phyloP scores from a whole-genome alignment of 495 filamentous ascomycete genomes.

The Physcia stellaris region DNA sequence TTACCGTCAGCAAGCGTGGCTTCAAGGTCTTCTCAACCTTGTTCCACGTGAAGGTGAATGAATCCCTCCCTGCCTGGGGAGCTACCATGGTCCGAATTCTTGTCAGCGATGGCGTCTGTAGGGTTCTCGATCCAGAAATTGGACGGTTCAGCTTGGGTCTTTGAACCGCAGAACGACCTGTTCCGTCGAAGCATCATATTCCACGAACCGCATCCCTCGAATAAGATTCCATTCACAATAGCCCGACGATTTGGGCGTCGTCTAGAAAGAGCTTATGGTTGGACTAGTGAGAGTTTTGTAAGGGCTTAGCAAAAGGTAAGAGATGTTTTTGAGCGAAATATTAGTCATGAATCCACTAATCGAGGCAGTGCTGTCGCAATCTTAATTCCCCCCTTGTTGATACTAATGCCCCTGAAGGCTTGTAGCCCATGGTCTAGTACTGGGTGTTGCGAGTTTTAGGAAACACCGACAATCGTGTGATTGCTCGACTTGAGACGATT shows the following conservation, averaged over 20 bases:
- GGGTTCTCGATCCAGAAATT: constrained; percentile 36
- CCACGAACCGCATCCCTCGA: constrained; percentile 36
- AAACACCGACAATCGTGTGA: no score
- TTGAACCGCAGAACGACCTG: constrained; percentile 26
- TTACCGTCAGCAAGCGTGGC: constrained; percentile 29
- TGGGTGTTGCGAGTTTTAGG: no score
- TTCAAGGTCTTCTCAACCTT: constrained; percentile 32
- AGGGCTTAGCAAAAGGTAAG: neutral
- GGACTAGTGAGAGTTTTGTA: constrained; percentile 25
- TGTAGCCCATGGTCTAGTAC: no score
- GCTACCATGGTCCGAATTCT: constrained; percentile 35
- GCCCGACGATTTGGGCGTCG: constrained; percentile 30
- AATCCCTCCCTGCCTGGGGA: constrained; percentile 27
- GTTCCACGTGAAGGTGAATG: constrained; percentile 24
- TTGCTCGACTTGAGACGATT: no score
- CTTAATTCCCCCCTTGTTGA: no score
- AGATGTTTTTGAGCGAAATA: no score
- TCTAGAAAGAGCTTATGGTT: constrained; percentile 33
- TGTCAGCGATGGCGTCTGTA: constrained; percentile 34
- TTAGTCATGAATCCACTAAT: no score
- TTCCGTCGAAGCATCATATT: constrained; percentile 33
- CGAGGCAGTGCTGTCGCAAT: no score
- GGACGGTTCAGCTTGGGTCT: constrained; percentile 41
- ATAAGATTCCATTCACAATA: constrained; percentile 30
- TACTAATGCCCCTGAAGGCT: no score